A percentile compares a stretch with the other conserved stretches of the same genome.
Conservation (phyloP, 2,329 filamentous ascomycete species). For the Cladophialophora exuberans region DNA sequence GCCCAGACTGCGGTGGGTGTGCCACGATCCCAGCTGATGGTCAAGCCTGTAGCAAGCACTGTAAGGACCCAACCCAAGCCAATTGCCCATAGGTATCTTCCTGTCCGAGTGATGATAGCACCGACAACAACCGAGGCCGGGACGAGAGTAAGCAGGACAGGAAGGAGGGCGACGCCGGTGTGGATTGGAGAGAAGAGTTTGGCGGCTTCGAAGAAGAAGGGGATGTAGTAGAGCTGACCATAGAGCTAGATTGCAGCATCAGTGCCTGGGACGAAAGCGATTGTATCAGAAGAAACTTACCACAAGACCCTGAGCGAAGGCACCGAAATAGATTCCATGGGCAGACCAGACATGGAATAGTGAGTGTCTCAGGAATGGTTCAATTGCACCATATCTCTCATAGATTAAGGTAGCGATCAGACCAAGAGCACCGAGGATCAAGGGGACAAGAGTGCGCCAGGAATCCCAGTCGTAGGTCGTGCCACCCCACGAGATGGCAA, state of each 20-base stretch:
- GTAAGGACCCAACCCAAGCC: slow-evolving; percentile 47
- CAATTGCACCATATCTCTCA: slow-evolving; percentile 39
- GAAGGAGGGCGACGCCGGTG: slow-evolving; percentile 45
- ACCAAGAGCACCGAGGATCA: slow-evolving; percentile 40
- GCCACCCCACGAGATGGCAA: slow-evolving; percentile 50
- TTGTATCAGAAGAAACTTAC: slow-evolving; percentile 37
- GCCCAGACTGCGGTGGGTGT: slow-evolving; percentile 43
- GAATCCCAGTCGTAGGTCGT: slow-evolving; percentile 44
- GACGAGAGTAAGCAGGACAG: slow-evolving; percentile 37
- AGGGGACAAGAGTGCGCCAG: slow-evolving; percentile 45
- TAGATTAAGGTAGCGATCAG: slow-evolving; percentile 42
- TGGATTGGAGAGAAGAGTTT: slow-evolving; percentile 39
- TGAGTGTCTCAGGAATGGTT: slow-evolving; percentile 42
- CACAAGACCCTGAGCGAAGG: slow-evolving; percentile 48
- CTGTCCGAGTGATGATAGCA: slow-evolving; percentile 39
- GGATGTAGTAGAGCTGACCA: slow-evolving; percentile 47
- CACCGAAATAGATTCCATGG: slow-evolving; percentile 45
- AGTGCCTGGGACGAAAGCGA: background rate
- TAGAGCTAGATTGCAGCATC: slow-evolving; percentile 40
- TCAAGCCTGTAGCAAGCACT: slow-evolving; percentile 42
- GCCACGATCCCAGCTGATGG: slow-evolving; percentile 39
- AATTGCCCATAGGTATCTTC: slow-evolving; percentile 46
- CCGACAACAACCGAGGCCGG: slow-evolving; percentile 39
- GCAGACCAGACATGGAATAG: slow-evolving; percentile 44
- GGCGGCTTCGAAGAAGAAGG: slow-evolving; percentile 46